These are phyloP conservation scores for Spirogloea muscicola DNA, from an alignment of 139 green algal genomes.

Conservation along the genomic window DNA sequence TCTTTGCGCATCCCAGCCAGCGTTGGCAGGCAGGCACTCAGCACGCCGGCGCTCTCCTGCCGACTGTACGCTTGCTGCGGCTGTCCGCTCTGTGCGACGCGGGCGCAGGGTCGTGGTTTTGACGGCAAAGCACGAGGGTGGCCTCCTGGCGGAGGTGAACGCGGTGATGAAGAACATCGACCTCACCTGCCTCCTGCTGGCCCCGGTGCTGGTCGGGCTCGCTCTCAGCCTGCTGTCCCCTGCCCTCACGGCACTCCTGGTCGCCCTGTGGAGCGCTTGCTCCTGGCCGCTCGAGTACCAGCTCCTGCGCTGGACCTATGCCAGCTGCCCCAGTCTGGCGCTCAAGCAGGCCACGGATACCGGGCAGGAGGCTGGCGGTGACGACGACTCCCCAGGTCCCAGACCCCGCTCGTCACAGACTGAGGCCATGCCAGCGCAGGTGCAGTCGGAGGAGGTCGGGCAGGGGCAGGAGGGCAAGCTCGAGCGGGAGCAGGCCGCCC, in stretches of 20 bases:
- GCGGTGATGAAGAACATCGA: constrained; percentile 73
- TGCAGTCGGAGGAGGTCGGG: too few relatives aligned
- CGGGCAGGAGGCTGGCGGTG: too few relatives aligned
- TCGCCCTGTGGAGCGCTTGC: constrained; percentile 58
- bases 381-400: too few relatives aligned
- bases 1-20: too few relatives aligned
- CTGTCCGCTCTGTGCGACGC: too few relatives aligned
- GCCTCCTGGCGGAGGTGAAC: constrained; percentile 31
- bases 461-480: too few relatives aligned
- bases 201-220: constrained; percentile 61
- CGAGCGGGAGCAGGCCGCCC: background rate
- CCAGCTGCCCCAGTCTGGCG: background rate
- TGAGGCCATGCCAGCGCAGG: too few relatives aligned
- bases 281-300: constrained; percentile 59
- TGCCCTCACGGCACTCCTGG: constrained; percentile 33
- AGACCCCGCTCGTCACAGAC: too few relatives aligned
- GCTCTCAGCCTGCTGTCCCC: constrained; percentile 61
- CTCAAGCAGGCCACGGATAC: background rate
- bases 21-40: too few relatives aligned
- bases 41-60: too few relatives aligned
- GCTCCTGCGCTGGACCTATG: constrained; percentile 5
- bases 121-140: background rate
- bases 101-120: background rate
- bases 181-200: constrained; percentile 64
- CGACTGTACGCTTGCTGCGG: too few relatives aligned